Base-by-base conservation (phyloP, 768 basidiomycete species). In the Termitomyces sp. region DNA sequence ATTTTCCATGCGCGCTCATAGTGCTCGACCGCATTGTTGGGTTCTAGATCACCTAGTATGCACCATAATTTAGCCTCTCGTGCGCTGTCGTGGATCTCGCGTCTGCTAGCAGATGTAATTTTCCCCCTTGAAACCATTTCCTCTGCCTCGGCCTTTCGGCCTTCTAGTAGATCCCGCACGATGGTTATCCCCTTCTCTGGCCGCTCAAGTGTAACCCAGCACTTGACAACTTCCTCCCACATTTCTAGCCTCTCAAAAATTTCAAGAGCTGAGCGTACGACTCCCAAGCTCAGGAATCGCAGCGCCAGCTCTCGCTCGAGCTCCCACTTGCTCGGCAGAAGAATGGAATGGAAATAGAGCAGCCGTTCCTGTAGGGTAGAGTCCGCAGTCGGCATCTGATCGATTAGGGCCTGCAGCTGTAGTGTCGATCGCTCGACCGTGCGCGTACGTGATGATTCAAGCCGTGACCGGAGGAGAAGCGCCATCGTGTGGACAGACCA, bases 401-500 rank as follows among this genome's bases (percentile, higher is more conserved):
- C 96, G 59, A 99, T 85, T 56, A 99, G 80, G 0, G 96, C 95
- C 68, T 96, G 93, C 5, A 99, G 85, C 71, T 99, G 97, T 2
- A 98, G 78, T 2, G 89, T 86, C 2, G 94, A 86, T 26, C 97
- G 85, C 70, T 99, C 97, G 64, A 95, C 90, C 14, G 97, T 98
- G 24, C 97, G 85, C 0, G 91, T 92, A 43, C 97, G 84, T 18
- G 82, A 78, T 0, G 94, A 82, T 71, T 99, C 96, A 57, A 97
- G 86, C 7, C 97, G 85, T 10, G 96, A 91, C 30, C 97, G 89
- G 27, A 98, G 84, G 50, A 99, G 83, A 53, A 98, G 86, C 30
- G 94, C 95, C 86, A 95, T 96, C 37, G 95, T 96, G 74, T 98
- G 93, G 32, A 98, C 79, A 5, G 93, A 90, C 97, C 97, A 99